These are phyloP conservation scores for Solanum verrucosum DNA, from an alignment of 257 asterid species.

Conservation along the genomic window DNA sequence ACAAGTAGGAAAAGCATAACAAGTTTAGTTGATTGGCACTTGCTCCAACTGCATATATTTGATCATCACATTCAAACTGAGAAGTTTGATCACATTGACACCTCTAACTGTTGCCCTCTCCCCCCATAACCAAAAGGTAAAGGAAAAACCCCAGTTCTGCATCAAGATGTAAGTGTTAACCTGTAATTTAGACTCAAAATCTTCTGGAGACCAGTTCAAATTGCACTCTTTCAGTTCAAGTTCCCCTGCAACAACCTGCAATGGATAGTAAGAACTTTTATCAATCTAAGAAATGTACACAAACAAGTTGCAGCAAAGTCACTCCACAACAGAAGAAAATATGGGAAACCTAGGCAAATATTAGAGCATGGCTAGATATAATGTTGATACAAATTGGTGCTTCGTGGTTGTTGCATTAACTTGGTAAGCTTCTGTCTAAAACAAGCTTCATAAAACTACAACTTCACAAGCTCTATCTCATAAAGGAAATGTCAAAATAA, in stretches of 20 bases:
- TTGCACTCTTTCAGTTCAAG: constrained; percentile 89
- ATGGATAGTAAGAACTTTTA: not conserved
- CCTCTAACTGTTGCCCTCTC: not conserved
- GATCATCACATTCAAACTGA: not conserved
- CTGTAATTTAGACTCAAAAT: constrained; percentile 89
- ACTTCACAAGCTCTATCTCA: not conserved
- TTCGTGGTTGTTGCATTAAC: not conserved
- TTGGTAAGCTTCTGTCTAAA: not conserved
- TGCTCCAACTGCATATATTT: not conserved
- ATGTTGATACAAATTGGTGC: not conserved
- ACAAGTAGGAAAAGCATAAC: not conserved
- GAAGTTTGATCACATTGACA: not conserved
- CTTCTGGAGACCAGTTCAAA: constrained; percentile 93
- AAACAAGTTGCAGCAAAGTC: not conserved
- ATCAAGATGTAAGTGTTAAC: constrained; percentile 13
- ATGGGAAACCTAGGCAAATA: not conserved
- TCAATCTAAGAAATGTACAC: not conserved
- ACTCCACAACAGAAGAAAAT: not conserved
- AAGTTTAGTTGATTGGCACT: not conserved
- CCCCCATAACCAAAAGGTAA: not conserved
- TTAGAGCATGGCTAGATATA: not conserved
- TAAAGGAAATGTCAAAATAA: not conserved
- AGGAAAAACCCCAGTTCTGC: not conserved
- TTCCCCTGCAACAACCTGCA: constrained; percentile 96
- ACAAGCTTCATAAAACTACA: not conserved